Percentiles rank a stretch among this genome's conserved stretches.
phyloP scores from a whole-genome alignment of 2,329 filamentous ascomycete genomes.

The Neopestalotiopsis rosae region DNA sequence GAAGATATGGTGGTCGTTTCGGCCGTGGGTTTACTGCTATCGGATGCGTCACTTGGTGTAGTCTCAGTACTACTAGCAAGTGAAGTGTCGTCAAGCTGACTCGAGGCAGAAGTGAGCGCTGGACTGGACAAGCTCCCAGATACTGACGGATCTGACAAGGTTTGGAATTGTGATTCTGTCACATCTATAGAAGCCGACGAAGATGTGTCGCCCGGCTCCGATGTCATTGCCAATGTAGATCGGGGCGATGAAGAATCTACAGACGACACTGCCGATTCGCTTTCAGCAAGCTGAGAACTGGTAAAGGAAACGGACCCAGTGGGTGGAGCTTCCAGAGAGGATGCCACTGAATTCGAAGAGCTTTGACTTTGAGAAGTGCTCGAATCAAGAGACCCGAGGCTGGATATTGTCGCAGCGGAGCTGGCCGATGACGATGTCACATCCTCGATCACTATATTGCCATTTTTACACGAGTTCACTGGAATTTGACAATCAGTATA shows the following conservation, averaged over 20 bases:
- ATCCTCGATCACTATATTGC: not conserved
- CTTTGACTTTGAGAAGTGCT: not conserved
- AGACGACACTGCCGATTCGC: not conserved
- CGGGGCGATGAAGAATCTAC: not conserved
- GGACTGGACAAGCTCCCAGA: not conserved
- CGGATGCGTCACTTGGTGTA: not conserved
- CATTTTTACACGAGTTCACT: constrained; percentile 10
- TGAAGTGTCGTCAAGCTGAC: not conserved
- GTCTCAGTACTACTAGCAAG: not conserved
- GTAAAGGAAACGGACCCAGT: not conserved
- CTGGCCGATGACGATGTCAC: not conserved
- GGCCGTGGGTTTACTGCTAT: not conserved
- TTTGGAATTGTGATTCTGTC: not conserved
- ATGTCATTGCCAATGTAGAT: not conserved
- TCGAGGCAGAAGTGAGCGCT: not conserved
- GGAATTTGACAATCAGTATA: not conserved
- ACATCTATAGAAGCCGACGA: not conserved
- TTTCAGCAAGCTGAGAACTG: no score
- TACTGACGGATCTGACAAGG: not conserved
- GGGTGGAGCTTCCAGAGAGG: not conserved
- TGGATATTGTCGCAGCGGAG: not conserved
- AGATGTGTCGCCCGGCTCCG: not conserved
- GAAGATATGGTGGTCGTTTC: not conserved
- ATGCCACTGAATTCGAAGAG: not conserved
- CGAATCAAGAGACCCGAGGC: not conserved